A percentile compares a stretch with the other conserved stretches of the same genome.
Conservation (phyloP, 1,139 yeast species). For the Blastobotrys illinoisensis region DNA sequence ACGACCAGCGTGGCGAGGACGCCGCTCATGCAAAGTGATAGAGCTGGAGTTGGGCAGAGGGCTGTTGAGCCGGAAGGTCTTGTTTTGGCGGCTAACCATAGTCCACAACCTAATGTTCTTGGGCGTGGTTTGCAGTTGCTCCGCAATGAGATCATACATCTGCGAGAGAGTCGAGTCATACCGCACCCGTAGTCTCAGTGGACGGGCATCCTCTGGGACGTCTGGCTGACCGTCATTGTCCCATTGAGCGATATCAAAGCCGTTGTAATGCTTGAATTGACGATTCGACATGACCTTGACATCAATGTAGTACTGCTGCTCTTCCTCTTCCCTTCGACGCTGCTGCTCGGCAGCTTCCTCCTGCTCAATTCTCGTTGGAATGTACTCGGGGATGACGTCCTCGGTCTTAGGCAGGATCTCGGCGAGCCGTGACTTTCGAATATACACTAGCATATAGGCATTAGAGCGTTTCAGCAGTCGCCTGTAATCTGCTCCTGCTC, state of each 20-base stretch:
- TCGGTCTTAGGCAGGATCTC: conserved; percentile 57
- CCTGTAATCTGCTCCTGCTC: conserved; percentile 11
- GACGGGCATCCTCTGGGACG: conserved; percentile 36
- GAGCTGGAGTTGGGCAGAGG: conserved; percentile 40
- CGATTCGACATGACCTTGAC: conserved; percentile 50
- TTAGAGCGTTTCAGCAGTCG: conserved; percentile 53
- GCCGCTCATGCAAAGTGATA: conserved; percentile 42
- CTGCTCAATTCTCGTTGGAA: conserved; percentile 56
- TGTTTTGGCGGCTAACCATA: conserved; percentile 65
- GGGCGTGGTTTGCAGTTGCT: conserved; percentile 39
- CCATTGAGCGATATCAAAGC: conserved; percentile 63
- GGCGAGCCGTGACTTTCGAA: conserved; percentile 57
- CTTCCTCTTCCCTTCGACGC: conserved; percentile 63
- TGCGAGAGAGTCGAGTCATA: conserved; percentile 52
- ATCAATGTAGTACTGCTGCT: conserved; percentile 67
- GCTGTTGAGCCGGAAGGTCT: conserved; percentile 61
- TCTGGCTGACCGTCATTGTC: conserved; percentile 13
- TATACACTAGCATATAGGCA: conserved; percentile 94
- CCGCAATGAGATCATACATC: conserved; percentile 47
- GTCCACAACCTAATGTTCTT: conserved; percentile 54
- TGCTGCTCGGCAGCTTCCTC: conserved; percentile 55
- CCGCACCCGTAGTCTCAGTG: conserved; percentile 48
- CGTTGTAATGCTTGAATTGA: conserved; percentile 56
- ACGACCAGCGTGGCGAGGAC: conserved; percentile 25
- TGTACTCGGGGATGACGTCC: conserved; percentile 60